Evolutionary conservation across 768 basidiomycete genomes (phyloP).

Genomic region (Agaricus blazei): DNA sequence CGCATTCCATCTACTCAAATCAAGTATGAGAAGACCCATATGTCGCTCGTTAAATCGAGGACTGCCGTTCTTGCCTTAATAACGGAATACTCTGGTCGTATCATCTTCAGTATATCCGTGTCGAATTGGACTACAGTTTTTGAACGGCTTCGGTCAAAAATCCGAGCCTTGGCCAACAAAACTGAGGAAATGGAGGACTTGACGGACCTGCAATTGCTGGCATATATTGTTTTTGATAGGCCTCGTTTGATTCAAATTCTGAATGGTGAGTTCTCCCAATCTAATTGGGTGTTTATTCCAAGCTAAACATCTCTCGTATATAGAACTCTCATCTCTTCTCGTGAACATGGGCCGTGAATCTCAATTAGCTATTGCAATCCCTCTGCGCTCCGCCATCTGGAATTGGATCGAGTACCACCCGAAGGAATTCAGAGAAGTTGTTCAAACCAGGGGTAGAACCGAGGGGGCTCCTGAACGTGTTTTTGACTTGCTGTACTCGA

Average conservation of each 20-base stretch:
- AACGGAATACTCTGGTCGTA: slow-evolving; percentile 67
- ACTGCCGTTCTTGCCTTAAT: slow-evolving; percentile 57
- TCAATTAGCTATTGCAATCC: slow-evolving; percentile 65
- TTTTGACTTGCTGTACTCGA: slow-evolving; percentile 71
- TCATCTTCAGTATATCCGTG: slow-evolving; percentile 83
- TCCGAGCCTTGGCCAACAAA: slow-evolving; percentile 54
- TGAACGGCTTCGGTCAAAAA: slow-evolving; percentile 61
- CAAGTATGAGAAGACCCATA: slow-evolving; percentile 58
- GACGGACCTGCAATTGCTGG: slow-evolving; percentile 72
- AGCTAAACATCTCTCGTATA: background rate
- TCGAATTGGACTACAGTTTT: slow-evolving; percentile 85
- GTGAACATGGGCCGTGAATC: slow-evolving; percentile 77
- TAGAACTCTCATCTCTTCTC: slow-evolving; percentile 77
- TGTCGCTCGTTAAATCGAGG: slow-evolving; percentile 51
- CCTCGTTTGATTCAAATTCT: slow-evolving; percentile 64
- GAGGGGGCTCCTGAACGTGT: slow-evolving; percentile 85
- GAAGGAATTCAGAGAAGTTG: slow-evolving; percentile 69
- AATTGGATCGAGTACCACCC: slow-evolving; percentile 84
- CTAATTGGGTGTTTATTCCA: slow-evolving; percentile 2
- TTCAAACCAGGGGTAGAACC: slow-evolving; percentile 54
- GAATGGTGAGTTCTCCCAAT: slow-evolving; percentile 41
- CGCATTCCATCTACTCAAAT: slow-evolving; percentile 33
- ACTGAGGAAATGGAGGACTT: slow-evolving; percentile 48
- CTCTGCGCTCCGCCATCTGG: slow-evolving; percentile 79
- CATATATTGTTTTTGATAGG: slow-evolving; percentile 71